Base-by-base conservation (phyloP, 306 rosid genomes). In the Vigna nakashimae region DNA sequence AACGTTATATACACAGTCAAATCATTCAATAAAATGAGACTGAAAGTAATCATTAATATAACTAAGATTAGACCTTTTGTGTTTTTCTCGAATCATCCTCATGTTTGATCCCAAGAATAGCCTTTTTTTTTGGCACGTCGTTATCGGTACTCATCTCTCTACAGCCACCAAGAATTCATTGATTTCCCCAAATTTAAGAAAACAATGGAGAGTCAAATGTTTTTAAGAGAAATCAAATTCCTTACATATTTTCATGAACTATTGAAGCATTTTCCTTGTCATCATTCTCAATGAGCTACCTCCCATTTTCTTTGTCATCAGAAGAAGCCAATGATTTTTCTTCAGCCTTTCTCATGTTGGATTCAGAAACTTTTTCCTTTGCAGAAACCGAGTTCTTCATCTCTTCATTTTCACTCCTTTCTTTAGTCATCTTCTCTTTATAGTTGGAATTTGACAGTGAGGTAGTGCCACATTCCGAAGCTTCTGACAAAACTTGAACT, bases 211-310 rank as follows among this genome's bases (percentile, higher is more conserved):
- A 77, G 12, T 9, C 10, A 38, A 6, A 55, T 28, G 20, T 48
- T 26, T 38, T 16, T 14, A 72, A 53, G 69, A 73, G 17, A 60
- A 57, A 80, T 53, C 32, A 51, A 79, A 63, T 69, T 20, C 32
- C 71, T 46, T 51, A 91, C 98, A 92, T 92, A 86, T 91, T 91
- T 58, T 75, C 83, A 77, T 82, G 79, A 52, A 82, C 68, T 17
- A 63, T 84, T 24, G 85, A 77, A 83, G 77, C 63, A 80, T 91
- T 91, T 89, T 91, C 93, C 85, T 86, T 88, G 49, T 84, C 93
- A 65, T 86, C 90, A 18, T 71, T 62, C 65, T 86, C 86, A 46
- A 26, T 79, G 69, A 50, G 51, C 75, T 76, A 75, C 12, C 75
- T 77, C 50, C 60, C 72, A 67, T 87, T 84, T 79, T 82, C 89